These are phyloP conservation scores for Cochlearia excelsa DNA, from an alignment of 345 rosid species.

Conservation along the genomic window DNA sequence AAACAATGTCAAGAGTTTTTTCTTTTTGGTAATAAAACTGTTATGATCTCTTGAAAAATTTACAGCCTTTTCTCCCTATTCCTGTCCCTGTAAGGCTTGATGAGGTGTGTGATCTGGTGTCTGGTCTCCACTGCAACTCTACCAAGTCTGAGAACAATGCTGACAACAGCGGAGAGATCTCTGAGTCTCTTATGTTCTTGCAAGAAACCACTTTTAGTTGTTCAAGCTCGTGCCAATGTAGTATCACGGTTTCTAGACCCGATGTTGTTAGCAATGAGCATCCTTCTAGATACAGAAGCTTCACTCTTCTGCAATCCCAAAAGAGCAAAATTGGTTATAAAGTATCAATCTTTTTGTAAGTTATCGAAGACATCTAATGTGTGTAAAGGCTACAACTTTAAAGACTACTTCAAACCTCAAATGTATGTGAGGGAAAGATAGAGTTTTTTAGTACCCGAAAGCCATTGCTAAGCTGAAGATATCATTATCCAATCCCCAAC, in stretches of 20 bases:
- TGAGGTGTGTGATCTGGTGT: slow-evolving; percentile 61
- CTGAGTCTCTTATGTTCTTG: slow-evolving; percentile 69
- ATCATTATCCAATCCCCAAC: slow-evolving; percentile 92
- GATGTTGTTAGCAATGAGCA: slow-evolving; percentile 76
- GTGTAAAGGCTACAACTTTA: slow-evolving; percentile 16
- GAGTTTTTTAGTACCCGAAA: slow-evolving; percentile 54
- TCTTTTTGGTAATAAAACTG: neutral
- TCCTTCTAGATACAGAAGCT: slow-evolving; percentile 67
- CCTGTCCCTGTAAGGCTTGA: slow-evolving; percentile 63
- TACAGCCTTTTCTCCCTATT: slow-evolving; percentile 71
- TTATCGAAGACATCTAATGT: too few species aligned
- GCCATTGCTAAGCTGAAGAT: slow-evolving; percentile 51
- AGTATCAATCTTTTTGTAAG: neutral
- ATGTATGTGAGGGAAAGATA: neutral
- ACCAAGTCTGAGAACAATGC: slow-evolving; percentile 63
- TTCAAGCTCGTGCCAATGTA: slow-evolving; percentile 71
- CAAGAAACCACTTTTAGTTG: slow-evolving; percentile 63
- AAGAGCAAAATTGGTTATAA: slow-evolving; percentile 2
- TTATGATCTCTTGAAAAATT: slow-evolving; percentile 63
- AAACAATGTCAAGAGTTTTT: neutral
- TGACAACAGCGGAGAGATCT: slow-evolving; percentile 65
- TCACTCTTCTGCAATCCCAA: slow-evolving; percentile 59
- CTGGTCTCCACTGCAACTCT: slow-evolving; percentile 93
- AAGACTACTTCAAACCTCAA: neutral
- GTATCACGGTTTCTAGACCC: slow-evolving; percentile 68